Evolutionary conservation across 73 alveolate species (phyloP).

Genomic region (Effrenium voratum): DNA sequence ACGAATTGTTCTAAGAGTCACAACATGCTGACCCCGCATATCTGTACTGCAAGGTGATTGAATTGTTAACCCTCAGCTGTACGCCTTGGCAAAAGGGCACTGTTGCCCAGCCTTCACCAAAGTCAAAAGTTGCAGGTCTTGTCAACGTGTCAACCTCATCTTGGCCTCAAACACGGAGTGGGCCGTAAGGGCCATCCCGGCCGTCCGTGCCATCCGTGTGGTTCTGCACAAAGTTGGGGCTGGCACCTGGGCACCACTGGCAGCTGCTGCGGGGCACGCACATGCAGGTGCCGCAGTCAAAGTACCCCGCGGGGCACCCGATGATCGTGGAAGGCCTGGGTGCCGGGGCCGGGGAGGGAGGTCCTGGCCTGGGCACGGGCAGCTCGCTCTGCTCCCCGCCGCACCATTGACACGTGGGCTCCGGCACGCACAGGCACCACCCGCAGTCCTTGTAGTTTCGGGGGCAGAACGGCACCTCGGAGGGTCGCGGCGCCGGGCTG

Average conservation of each 20-base stretch:
- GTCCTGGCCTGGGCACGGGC: neutral
- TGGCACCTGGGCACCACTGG: slow-evolving; percentile 28
- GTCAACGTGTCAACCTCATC: too few species aligned
- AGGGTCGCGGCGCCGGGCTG: neutral
- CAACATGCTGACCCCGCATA: too few species aligned
- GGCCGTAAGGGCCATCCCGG: too few species aligned
- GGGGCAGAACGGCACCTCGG: slow-evolving; percentile 20
- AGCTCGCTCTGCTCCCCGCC: neutral
- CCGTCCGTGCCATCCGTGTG: too few species aligned
- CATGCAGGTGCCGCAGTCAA: slow-evolving; percentile 41
- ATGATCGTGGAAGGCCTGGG: slow-evolving; percentile 2
- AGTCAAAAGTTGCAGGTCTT: too few species aligned
- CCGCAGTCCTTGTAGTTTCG: slow-evolving; percentile 46
- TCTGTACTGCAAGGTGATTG: too few species aligned
- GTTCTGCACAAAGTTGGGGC: too few species aligned
- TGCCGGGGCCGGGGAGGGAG: neutral
- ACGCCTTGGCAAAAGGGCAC: too few species aligned
- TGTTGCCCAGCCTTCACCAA: too few species aligned
- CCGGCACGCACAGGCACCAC: slow-evolving; percentile 49
- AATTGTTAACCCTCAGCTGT: too few species aligned
- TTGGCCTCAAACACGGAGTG: too few species aligned
- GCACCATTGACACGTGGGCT: slow-evolving; percentile 57
- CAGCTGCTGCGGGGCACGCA: slow-evolving; percentile 44
- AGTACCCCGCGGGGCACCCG: slow-evolving; percentile 39
- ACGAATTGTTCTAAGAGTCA: too few species aligned